Base-by-base conservation (phyloP, 139 green algal genomes). In the Mychonastes homosphaera region DNA sequence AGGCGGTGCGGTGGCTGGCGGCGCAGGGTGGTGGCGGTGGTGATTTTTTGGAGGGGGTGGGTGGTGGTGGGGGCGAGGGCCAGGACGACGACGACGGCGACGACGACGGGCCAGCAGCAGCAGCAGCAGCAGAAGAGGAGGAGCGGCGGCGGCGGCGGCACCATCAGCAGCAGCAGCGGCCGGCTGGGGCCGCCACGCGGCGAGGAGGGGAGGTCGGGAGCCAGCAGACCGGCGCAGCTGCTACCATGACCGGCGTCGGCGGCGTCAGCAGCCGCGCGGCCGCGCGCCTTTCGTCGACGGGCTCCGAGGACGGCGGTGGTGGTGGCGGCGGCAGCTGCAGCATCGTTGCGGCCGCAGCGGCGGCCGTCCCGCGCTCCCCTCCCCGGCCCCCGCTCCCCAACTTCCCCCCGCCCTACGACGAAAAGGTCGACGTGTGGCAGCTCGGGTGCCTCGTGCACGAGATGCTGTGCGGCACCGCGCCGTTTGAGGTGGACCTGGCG, bases 401-500 rank as follows among this genome's bases (percentile, higher is more conserved):
- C n/a, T n/a, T n/a, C n/a, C n/a, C n/a, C n/a, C n/a, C n/a, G n/a
- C 50, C 58, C 24, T 83, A 83, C 35, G 45, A 76, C 49, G 71
- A 80, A 54, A 78, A 79, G 51, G 76, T 83, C 3, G 76, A 83
- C 65, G 53, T 79, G 15, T 83, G 76, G 76, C 69, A 80, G 67
- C 65, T 79, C 21, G 76, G 76, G 5, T 74, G 70, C 56, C 49
- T 83, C 27, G 58, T 72, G 39, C 73, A 80, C 59, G 76, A 83
- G 69, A 53, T 83, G 41, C 60, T 83, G 35, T 77, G 69, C 44
- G 65, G 67, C 13, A 66, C 36, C 53, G 59, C 73, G 47, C 76
- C 76, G 12, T 83, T 83, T 34, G 71, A 74, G 52, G 57, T 68
- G 21, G 69, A 76, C n/a, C n/a, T n/a, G n/a, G n/a, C n/a, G n/a